Evolutionary conservation across 2,329 filamentous ascomycete species (phyloP).

Genomic region (Neurospora sp.): DNA sequence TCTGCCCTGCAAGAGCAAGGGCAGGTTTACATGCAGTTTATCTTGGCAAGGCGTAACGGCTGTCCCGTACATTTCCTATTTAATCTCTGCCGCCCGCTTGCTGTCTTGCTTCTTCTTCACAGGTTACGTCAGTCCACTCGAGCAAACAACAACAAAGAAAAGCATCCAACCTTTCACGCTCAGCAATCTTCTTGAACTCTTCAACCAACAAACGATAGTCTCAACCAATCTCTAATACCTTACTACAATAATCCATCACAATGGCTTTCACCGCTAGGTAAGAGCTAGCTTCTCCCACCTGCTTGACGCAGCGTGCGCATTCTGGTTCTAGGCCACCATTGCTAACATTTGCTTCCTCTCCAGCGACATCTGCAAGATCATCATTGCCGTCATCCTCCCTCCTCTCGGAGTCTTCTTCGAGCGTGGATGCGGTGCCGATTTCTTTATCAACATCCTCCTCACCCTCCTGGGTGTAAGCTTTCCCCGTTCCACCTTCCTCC

Average conservation of each 20-base stretch:
- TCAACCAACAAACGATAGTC: background rate
- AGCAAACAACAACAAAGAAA: background rate
- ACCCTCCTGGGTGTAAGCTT: conserved; percentile 54
- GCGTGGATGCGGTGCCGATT: conserved; percentile 75
- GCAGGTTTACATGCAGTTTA: background rate
- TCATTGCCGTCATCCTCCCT: conserved; percentile 82
- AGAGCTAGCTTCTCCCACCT: background rate
- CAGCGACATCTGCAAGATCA: conserved; percentile 54
- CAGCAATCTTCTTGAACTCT: background rate
- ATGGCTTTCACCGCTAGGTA: conserved; percentile 54
- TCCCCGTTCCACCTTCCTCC: background rate
- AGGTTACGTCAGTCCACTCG: background rate
- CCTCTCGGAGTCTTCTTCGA: conserved; percentile 91
- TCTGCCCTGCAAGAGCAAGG: background rate
- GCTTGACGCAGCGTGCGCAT: background rate
- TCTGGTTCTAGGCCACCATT: background rate
- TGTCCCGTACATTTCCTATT: background rate
- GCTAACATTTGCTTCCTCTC: background rate
- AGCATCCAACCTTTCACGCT: background rate
- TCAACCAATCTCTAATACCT: background rate
- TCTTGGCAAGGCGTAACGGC: background rate
- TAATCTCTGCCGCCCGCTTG: background rate
- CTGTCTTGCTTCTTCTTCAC: background rate
- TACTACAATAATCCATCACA: conserved; percentile 20
- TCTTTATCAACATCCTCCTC: conserved; percentile 87